A percentile compares a stretch with the other conserved stretches of the same genome.
phyloP scores from a whole-genome alignment of 805 yeast genomes.

The Lipomyces mesembrius region DNA sequence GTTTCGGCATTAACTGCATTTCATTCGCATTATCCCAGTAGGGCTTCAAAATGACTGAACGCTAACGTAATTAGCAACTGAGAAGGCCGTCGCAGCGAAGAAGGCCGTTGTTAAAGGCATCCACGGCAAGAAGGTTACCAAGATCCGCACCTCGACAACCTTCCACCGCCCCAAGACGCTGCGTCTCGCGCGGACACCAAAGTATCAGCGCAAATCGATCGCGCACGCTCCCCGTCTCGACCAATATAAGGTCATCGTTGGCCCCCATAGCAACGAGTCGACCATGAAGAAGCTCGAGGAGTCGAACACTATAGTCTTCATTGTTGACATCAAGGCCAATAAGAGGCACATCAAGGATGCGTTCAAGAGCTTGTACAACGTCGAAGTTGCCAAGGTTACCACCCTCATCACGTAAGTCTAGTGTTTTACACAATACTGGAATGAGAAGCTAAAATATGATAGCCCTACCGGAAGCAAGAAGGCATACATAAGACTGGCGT shows the following conservation, averaged over 20 bases:
- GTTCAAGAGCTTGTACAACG: conserved; percentile 97
- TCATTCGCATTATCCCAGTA: background rate
- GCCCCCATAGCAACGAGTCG: conserved; percentile 96
- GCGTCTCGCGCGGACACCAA: conserved; percentile 91
- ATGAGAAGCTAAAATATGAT: conserved; percentile 11
- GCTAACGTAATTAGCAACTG: conserved; percentile 40
- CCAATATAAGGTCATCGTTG: conserved; percentile 89
- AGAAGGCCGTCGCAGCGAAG: conserved; percentile 96
- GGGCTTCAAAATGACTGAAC: background rate
- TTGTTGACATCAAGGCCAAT: conserved; percentile 96
- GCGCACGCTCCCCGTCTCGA: conserved; percentile 98
- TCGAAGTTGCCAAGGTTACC: conserved; percentile 91
- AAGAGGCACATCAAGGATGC: conserved; percentile 98
- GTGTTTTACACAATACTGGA: background rate
- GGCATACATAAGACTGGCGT: conserved; percentile 98
- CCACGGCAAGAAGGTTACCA: conserved; percentile 84
- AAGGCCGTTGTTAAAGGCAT: conserved; percentile 98
- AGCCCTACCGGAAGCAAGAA: conserved; percentile 99
- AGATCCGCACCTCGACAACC: conserved; percentile 93
- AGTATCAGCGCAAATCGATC: conserved; percentile 92
- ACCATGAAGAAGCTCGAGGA: conserved; percentile 99
- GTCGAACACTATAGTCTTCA: conserved; percentile 98
- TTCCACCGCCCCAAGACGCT: conserved; percentile 98
- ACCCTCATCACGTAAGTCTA: conserved; percentile 65
- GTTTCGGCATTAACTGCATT: background rate